Conservation (phyloP, 2,329 filamentous ascomycete genomes). For the Alternaria sp. region DNA sequence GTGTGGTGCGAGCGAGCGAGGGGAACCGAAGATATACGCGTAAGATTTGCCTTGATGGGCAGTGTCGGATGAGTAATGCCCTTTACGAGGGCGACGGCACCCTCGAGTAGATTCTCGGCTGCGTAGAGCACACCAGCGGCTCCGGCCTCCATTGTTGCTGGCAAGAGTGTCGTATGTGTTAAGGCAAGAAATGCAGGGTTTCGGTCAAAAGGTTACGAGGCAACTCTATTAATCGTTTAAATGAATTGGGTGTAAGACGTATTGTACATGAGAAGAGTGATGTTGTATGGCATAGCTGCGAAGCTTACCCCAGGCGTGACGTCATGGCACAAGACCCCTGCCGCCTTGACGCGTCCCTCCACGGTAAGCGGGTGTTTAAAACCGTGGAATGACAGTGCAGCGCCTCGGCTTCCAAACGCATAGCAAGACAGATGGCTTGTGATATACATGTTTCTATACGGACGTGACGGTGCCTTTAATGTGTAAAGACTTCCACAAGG, state of each 20-base stretch:
- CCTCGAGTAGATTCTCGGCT: slow-evolving; percentile 46
- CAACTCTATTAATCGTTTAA: neutral
- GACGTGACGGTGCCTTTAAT: neutral
- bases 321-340: slow-evolving; percentile 16
- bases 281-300: slow-evolving; percentile 18
- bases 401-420: neutral
- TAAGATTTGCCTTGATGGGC: slow-evolving; percentile 61
- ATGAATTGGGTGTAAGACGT: neutral
- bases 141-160: slow-evolving; percentile 48
- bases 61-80: slow-evolving; percentile 59
- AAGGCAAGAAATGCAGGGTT: neutral
- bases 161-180: slow-evolving; percentile 47
- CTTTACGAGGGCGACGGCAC: slow-evolving; percentile 58
- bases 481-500: neutral
- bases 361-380: neutral
- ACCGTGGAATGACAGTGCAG: neutral
- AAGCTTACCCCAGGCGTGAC: slow-evolving; percentile 11
- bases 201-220: neutral
- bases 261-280: slow-evolving; percentile 7
- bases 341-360: slow-evolving; percentile 1
- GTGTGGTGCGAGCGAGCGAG: slow-evolving; percentile 62
- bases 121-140: slow-evolving; percentile 50
- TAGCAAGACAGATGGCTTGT: neutral
- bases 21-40: slow-evolving; percentile 55
- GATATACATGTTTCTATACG: neutral